Base-by-base conservation (phyloP, 345 rosid genomes). In the Aurinia saxatilis region DNA sequence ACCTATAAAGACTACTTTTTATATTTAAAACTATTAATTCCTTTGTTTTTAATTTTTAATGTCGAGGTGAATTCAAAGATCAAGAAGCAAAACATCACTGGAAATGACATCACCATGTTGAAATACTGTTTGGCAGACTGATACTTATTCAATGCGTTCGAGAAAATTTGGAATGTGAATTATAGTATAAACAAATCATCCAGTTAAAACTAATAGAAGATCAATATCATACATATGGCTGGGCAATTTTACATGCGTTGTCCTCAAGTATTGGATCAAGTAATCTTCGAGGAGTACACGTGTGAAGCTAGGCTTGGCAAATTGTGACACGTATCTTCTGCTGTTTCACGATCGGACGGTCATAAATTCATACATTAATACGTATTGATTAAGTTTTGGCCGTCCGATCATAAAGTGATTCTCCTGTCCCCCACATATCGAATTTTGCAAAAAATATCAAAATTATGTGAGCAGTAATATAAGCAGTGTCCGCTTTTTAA, bases 251-350 rank as follows among this genome's bases (percentile, higher is more conserved):
- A 23, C 44, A 44, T 31, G 10, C 16, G 27, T 25, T 55, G 39
- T 56, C 70, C 67, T 39, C 45, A 37, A 49, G 46, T 45, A 46
- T 55, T 35, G 53, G 56, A 56, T 36, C 36, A 54, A 4, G 2
- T 25, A 55, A 17, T n/a, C 6, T 6, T 3, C 33, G 42, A 38
- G 13, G 14, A 39, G 45, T 63, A 73, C 84, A 78, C 86, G 83
- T 78, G 81, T 76, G 40, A 5, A 16, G 16, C 47, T n/a, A 27
- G 25, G 54, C 16, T 37, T 48, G 56, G 47, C 35, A 13, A 60
- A 10, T 15, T 3, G 12, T 14, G 53, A 67, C 72, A 67, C 72
- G 60, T 23, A 44, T 23, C 57, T 18, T 19, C 23, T 13, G 8
- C 29, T 46, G 33, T 50, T 50, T 17, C 39, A 30, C 30, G 9